phyloP scores from a whole-genome alignment of 2,329 filamentous ascomycete genomes.

The Trichophyton equinum region DNA sequence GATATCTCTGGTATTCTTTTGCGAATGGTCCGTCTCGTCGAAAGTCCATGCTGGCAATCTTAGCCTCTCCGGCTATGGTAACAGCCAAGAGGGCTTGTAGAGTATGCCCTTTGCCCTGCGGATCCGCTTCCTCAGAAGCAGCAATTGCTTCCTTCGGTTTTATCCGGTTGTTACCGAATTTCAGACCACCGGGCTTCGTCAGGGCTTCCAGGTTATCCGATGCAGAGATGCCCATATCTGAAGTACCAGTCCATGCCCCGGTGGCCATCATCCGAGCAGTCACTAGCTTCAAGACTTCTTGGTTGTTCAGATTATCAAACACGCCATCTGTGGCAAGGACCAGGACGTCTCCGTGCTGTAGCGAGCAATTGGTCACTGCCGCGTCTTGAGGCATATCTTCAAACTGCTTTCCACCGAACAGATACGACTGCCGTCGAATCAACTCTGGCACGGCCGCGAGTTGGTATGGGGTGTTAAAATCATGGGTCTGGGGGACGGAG shows the following conservation, averaged over 20 bases:
- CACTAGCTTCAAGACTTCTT: slow-evolving; percentile 72
- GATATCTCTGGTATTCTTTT: slow-evolving; percentile 80
- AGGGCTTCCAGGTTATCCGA: slow-evolving; percentile 46
- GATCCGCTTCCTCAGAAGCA: slow-evolving; percentile 13
- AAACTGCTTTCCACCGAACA: slow-evolving; percentile 71
- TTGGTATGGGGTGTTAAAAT: slow-evolving; percentile 95
- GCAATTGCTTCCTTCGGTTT: slow-evolving; percentile 3
- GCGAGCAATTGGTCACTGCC: slow-evolving; percentile 58
- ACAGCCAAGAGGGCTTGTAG: slow-evolving; percentile 69
- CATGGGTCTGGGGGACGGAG: slow-evolving; percentile 82
- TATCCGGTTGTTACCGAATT: slow-evolving; percentile 15
- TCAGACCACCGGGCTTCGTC: slow-evolving; percentile 37
- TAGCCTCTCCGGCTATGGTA: slow-evolving; percentile 69
- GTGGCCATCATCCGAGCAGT: slow-evolving; percentile 60
- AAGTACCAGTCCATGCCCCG: slow-evolving; percentile 60
- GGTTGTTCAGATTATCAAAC: slow-evolving; percentile 87
- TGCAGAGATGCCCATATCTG: slow-evolving; percentile 49
- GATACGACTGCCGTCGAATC: slow-evolving; percentile 64
- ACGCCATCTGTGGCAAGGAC: slow-evolving; percentile 90
- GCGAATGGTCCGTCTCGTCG: slow-evolving; percentile 86
- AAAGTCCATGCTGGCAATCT: slow-evolving; percentile 67
- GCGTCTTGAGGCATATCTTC: slow-evolving; percentile 77
- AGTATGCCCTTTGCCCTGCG: slow-evolving; percentile 32
- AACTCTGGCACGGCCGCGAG: slow-evolving; percentile 73
- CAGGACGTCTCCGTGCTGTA: slow-evolving; percentile 87